phyloP scores from a whole-genome alignment of 2,329 filamentous ascomycete genomes.

The Leptoxyphium fumago region DNA sequence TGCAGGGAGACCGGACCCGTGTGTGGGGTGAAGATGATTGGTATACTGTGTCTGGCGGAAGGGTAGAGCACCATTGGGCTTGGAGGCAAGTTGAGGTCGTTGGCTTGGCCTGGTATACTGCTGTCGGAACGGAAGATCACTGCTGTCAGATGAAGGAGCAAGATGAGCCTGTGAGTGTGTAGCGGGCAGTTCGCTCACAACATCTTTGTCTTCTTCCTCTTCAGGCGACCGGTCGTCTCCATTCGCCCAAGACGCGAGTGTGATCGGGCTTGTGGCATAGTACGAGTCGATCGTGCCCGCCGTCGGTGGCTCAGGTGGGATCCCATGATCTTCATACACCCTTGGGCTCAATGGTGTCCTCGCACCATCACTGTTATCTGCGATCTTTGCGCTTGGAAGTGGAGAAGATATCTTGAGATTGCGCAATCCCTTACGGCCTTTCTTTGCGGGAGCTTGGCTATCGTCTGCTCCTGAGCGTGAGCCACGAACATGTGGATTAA shows the following conservation, averaged over 20 bases:
- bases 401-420: slow-evolving; percentile 45
- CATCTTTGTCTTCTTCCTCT: background rate
- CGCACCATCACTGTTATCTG: slow-evolving; percentile 31
- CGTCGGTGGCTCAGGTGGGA: slow-evolving; percentile 38
- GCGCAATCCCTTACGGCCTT: slow-evolving; percentile 22
- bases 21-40: slow-evolving; percentile 8
- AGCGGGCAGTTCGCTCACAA: background rate
- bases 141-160: slow-evolving; percentile 1
- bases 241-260: background rate
- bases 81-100: background rate
- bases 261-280: background rate
- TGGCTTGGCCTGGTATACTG: background rate
- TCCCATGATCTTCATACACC: slow-evolving; percentile 36
- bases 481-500: background rate
- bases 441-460: background rate
- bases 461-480: background rate
- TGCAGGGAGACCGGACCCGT: slow-evolving; percentile 21
- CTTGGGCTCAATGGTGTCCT: slow-evolving; percentile 42
- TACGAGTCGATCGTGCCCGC: slow-evolving; percentile 12
- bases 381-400: slow-evolving; percentile 28
- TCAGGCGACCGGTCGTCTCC: background rate
- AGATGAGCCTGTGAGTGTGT: slow-evolving; percentile 9
- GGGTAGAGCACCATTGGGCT: slow-evolving; percentile 2
- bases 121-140: slow-evolving; percentile 1
- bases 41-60: slow-evolving; percentile 2